Evolutionary conservation across 306 rosid species (phyloP).

Genomic region (Quillaja saponaria): DNA sequence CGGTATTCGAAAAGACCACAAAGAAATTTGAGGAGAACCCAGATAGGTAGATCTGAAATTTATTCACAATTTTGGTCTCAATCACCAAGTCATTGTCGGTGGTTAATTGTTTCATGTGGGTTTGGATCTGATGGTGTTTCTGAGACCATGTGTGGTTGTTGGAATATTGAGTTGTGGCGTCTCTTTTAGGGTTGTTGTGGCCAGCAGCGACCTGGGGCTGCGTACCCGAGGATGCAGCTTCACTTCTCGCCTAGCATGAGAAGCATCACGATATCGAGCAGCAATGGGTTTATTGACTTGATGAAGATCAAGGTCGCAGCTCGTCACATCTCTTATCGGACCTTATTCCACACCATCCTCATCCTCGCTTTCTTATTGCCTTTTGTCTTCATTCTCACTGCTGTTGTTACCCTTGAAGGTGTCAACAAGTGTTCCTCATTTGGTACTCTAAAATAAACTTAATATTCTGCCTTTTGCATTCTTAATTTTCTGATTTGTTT

Average conservation of each 20-base stretch:
- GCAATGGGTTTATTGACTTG: constrained; percentile 97
- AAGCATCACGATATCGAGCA: constrained; percentile 99
- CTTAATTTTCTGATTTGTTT: neutral
- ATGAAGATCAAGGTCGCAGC: constrained; percentile 99
- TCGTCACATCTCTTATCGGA: constrained; percentile 99
- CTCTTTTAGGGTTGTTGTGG: constrained; percentile 42
- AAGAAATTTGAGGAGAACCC: constrained; percentile 42
- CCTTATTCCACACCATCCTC: constrained; percentile 97
- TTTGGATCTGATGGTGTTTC: constrained; percentile 70
- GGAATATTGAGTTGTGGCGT: constrained; percentile 34
- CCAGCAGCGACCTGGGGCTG: constrained; percentile 63
- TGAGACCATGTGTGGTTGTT: constrained; percentile 48
- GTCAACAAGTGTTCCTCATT: constrained; percentile 99
- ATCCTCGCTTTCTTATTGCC: constrained; percentile 94
- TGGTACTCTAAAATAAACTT: constrained; percentile 51
- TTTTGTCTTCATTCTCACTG: constrained; percentile 96
- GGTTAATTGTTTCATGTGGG: constrained; percentile 40
- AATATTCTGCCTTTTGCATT: constrained; percentile 2
- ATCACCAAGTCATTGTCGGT: constrained; percentile 38
- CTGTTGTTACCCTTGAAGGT: constrained; percentile 99
- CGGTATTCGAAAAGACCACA: constrained; percentile 48
- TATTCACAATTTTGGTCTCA: constrained; percentile 14
- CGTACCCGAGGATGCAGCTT: constrained; percentile 99
- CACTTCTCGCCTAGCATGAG: constrained; percentile 99
- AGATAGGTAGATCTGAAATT: constrained; percentile 40